A percentile compares a stretch with the other conserved stretches of the same genome.
phyloP scores from a whole-genome alignment of 371 early-diverging fungal species.

The Quaeritorhiza haematococci region DNA sequence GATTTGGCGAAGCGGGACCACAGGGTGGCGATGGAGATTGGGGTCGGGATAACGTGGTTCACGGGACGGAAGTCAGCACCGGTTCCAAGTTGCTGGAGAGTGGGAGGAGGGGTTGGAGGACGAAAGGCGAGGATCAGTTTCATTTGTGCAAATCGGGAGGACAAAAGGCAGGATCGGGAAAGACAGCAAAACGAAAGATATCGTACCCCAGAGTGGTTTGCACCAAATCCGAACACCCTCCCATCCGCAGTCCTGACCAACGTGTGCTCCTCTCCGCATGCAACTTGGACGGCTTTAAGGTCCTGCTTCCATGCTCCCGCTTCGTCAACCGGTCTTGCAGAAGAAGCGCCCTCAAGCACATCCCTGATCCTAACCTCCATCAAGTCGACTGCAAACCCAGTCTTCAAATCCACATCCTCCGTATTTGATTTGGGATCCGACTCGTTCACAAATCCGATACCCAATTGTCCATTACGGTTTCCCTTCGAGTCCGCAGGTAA shows the following conservation, averaged over 20 bases:
- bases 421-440: neutral
- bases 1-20: neutral
- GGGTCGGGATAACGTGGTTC: neutral
- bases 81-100: constrained; percentile 15
- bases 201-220: constrained; percentile 28
- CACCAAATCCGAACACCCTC: constrained; percentile 31
- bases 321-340: neutral
- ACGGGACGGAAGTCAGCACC: neutral
- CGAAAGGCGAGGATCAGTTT: too few species aligned
- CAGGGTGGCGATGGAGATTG: constrained; percentile 11
- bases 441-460: constrained; percentile 8
- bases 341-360: too few species aligned
- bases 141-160: too few species aligned
- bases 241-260: constrained; percentile 26
- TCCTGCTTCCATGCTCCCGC: neutral
- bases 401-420: neutral
- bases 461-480: constrained; percentile 30
- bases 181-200: neutral
- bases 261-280: constrained; percentile 30
- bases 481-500: constrained; percentile 5
- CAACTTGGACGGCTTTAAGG: constrained; percentile 16
- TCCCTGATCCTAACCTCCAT: neutral
- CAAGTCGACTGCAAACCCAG: neutral
- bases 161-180: neutral
- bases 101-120: too few species aligned